These are phyloP conservation scores for Xylaria sp. DNA, from an alignment of 2,329 filamentous ascomycete species.

Conservation along the genomic window DNA sequence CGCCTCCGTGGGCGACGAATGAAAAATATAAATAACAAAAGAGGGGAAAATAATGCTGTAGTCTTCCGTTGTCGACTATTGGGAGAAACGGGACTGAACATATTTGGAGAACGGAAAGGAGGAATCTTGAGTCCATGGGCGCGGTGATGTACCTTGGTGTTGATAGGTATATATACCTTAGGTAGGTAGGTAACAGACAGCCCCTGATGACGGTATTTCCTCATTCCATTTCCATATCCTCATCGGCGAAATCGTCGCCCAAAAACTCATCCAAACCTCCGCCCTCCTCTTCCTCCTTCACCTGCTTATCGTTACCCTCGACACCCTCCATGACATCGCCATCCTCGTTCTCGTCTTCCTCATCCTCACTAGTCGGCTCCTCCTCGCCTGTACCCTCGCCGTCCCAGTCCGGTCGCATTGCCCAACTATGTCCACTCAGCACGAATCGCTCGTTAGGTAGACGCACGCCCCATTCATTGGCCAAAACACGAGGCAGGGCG, in stretches of 20 bases:
- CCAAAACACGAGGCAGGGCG: conserved; percentile 56
- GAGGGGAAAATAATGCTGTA: no score
- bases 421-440: conserved; percentile 61
- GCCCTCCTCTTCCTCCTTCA: conserved; percentile 43
- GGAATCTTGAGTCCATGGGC: no score
- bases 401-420: conserved; percentile 53
- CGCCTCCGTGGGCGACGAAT: no score
- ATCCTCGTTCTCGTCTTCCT: conserved; percentile 37
- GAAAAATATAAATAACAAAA: no score
- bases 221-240: conserved; percentile 47
- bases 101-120: not conserved
- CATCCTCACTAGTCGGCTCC: conserved; percentile 5
- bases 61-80: no score
- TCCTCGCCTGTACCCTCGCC: conserved; percentile 32
- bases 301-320: conserved; percentile 33
- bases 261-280: conserved; percentile 49
- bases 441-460: conserved; percentile 65
- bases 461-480: conserved; percentile 62
- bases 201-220: no score
- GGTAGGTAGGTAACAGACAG: no score
- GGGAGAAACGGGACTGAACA: not conserved
- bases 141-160: no score
- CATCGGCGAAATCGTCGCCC: conserved; percentile 45
- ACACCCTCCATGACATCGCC: conserved; percentile 47
- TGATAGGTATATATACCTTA: no score